These are phyloP conservation scores for Phytopythium boreale DNA, from an alignment of 352 stramenopile species.

Conservation along the genomic window DNA sequence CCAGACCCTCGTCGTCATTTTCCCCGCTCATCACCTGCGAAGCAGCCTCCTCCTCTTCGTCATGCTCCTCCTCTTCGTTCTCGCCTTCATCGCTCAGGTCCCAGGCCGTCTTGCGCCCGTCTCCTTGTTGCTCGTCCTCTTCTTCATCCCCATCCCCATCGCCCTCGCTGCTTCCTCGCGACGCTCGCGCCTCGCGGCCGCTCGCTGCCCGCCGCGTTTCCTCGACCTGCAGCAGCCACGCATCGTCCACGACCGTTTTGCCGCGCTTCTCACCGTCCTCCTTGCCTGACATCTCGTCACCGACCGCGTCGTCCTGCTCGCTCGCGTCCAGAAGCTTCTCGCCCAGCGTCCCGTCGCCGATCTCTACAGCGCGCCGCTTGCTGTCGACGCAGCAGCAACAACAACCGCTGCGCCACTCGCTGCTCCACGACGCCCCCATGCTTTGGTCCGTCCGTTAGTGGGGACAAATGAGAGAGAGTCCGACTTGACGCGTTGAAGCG, in stretches of 20 bases:
- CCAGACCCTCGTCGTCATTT: neutral
- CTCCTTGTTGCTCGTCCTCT: neutral
- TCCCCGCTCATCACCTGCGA: neutral
- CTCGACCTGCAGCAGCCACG: constrained; percentile 16
- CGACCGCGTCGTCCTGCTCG: constrained; percentile 8
- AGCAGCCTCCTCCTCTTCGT: constrained; percentile 16
- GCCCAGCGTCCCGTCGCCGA: constrained; percentile 39
- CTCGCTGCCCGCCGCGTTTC: constrained; percentile 5
- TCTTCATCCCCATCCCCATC: constrained; percentile 9
- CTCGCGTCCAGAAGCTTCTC: constrained; percentile 48
- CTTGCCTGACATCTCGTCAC: neutral
- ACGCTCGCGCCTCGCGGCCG: constrained; percentile 20
- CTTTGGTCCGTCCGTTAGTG: neutral
- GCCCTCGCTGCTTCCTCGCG: constrained; percentile 2
- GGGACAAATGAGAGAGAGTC: neutral
- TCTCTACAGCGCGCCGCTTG: constrained; percentile 29
- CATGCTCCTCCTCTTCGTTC: constrained; percentile 22
- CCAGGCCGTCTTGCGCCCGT: constrained; percentile 17
- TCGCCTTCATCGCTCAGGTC: constrained; percentile 17
- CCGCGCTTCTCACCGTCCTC: constrained; percentile 3
- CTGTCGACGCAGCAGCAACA: constrained; percentile 42
- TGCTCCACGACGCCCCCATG: constrained; percentile 11
- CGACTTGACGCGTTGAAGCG: constrained; percentile 3
- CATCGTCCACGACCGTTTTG: constrained; percentile 23
- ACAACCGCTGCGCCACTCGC: constrained; percentile 32